Evolutionary conservation across 306 rosid genomes (phyloP).

Genomic region (Acacia melanoxylon): DNA sequence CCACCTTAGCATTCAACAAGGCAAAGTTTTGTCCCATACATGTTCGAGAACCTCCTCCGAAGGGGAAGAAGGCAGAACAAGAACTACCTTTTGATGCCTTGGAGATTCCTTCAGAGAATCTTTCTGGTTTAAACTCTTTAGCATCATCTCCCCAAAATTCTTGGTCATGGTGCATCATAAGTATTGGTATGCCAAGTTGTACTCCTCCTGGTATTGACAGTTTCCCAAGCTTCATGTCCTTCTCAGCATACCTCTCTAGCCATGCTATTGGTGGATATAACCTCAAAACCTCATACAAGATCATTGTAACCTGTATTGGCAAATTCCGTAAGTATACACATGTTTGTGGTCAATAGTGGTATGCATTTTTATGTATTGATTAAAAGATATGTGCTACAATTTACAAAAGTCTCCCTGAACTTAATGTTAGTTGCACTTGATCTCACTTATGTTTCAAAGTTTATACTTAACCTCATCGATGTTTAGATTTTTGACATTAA

Average conservation of each 20-base stretch:
- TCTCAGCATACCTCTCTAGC: background rate
- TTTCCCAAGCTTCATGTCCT: slow-evolving; percentile 36
- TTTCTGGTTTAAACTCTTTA: slow-evolving; percentile 45
- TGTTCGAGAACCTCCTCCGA: slow-evolving; percentile 44
- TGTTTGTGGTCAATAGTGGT: background rate
- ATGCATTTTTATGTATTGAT: background rate
- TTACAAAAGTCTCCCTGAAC: too few species aligned
- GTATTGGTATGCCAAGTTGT: background rate
- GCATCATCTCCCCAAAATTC: slow-evolving; percentile 49
- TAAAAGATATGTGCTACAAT: background rate
- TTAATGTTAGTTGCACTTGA: too few species aligned
- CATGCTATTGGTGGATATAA: slow-evolving; percentile 44
- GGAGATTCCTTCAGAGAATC: slow-evolving; percentile 46
- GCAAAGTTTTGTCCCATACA: slow-evolving; percentile 47
- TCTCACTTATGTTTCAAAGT: too few species aligned
- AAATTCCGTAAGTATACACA: background rate
- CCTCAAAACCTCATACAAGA: slow-evolving; percentile 65
- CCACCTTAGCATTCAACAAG: slow-evolving; percentile 45
- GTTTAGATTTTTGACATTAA: too few species aligned
- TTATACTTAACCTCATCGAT: too few species aligned
- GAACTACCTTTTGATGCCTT: slow-evolving; percentile 35
- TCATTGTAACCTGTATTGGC: slow-evolving; percentile 39
- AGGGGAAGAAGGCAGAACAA: slow-evolving; percentile 31
- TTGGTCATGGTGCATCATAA: slow-evolving; percentile 36
- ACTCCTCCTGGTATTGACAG: slow-evolving; percentile 31